Percentiles rank a stretch among this genome's conserved stretches.
Evolutionary conservation across 73 alveolate genomes (phyloP).

Genomic region (Paramecium octaurelia): DNA sequence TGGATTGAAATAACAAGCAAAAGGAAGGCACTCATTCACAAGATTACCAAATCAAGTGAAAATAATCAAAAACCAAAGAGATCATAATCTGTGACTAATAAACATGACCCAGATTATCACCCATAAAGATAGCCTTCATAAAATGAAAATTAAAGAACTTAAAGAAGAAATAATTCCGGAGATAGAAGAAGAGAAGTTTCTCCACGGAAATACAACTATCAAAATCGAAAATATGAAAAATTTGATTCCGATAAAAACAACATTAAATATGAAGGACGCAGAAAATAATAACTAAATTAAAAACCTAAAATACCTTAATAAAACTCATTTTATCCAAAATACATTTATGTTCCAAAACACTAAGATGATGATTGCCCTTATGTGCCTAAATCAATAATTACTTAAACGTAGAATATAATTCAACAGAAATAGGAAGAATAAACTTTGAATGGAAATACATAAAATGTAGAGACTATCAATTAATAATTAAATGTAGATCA

Average conservation of each 20-base stretch:
- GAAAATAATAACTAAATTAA: background rate
- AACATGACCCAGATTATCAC: background rate
- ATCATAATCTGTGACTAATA: slow-evolving; percentile 4
- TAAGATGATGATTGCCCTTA: background rate
- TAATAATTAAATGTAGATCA: background rate
- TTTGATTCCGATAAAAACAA: background rate
- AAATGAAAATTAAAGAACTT: background rate
- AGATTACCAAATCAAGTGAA: background rate
- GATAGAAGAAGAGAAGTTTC: background rate
- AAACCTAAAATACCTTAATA: background rate
- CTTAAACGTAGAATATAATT: background rate
- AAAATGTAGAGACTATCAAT: background rate
- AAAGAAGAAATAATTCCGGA: background rate
- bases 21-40: background rate
- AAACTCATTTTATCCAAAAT: background rate
- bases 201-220: background rate
- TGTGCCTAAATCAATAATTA: background rate
- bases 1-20: slow-evolving; percentile 25
- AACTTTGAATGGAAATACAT: background rate
- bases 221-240: background rate
- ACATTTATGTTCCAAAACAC: background rate
- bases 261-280: background rate
- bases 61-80: background rate
- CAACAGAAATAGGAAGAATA: background rate
- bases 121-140: background rate